phyloP scores from a whole-genome alignment of 2,329 filamentous ascomycete species.

The Neonectria ditissima region DNA sequence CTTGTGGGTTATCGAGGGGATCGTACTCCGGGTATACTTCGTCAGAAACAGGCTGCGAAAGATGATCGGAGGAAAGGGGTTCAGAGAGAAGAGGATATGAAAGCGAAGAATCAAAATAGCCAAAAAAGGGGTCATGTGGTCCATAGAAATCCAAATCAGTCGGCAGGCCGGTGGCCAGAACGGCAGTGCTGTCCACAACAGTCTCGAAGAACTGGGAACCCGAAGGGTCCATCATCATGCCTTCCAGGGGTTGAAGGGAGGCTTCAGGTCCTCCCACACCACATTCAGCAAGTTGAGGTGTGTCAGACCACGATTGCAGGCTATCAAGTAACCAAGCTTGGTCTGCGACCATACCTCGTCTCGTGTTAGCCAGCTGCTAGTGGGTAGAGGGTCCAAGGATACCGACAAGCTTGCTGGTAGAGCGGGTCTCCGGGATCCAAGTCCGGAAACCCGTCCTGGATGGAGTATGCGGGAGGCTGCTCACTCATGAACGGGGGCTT shows the following conservation, averaged over 20 bases:
- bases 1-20: slow-evolving; percentile 18
- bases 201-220: neutral
- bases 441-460: slow-evolving; percentile 32
- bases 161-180: neutral
- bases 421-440: slow-evolving; percentile 32
- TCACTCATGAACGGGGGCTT: slow-evolving; percentile 28
- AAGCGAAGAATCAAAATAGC: slow-evolving; percentile 6
- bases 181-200: neutral
- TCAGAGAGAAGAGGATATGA: neutral
- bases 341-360: neutral
- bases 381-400: slow-evolving; percentile 24
- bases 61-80: neutral
- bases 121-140: neutral
- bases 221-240: neutral
- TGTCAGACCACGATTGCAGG: neutral
- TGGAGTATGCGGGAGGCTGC: slow-evolving; percentile 4
- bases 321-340: neutral
- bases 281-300: neutral
- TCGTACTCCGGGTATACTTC: slow-evolving; percentile 2
- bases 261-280: neutral
- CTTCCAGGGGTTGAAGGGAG: neutral
- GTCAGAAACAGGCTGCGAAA: neutral
- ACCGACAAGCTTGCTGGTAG: slow-evolving; percentile 32
- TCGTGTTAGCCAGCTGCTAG: slow-evolving; percentile 16
- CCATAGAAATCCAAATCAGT: neutral